phyloP scores from a whole-genome alignment of 768 basidiomycete genomes.

The Asterophora lycoperdoides region DNA sequence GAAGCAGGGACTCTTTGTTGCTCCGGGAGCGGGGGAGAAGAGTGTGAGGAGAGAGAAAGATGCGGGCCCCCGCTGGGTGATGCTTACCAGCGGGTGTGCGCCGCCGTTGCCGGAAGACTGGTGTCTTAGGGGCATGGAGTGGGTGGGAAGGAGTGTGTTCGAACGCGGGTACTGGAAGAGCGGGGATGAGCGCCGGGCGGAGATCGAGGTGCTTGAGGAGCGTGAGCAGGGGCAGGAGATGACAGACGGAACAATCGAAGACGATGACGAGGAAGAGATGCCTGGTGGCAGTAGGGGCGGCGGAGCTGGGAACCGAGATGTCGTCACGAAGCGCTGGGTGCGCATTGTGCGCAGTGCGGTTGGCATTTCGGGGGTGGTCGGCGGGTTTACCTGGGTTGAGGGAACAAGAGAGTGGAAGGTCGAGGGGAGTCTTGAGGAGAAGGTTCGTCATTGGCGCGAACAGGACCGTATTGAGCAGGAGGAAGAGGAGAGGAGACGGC shows the following conservation, averaged over 20 bases:
- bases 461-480: slow-evolving; percentile 64
- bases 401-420: slow-evolving; percentile 60
- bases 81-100: slow-evolving; percentile 65
- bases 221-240: slow-evolving; percentile 47
- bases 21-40: slow-evolving; percentile 6
- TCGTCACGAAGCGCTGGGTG: slow-evolving; percentile 61
- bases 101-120: slow-evolving; percentile 90
- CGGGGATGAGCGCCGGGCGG: slow-evolving; percentile 59
- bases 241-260: slow-evolving; percentile 80
- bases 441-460: slow-evolving; percentile 64
- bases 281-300: slow-evolving; percentile 7
- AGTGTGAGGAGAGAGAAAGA: slow-evolving; percentile 19
- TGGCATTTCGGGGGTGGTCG: slow-evolving; percentile 61
- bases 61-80: slow-evolving; percentile 46
- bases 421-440: slow-evolving; percentile 61
- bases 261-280: slow-evolving; percentile 48
- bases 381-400: slow-evolving; percentile 69
- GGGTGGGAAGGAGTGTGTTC: slow-evolving; percentile 87
- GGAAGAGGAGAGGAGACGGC: slow-evolving; percentile 63
- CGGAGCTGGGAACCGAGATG: slow-evolving; percentile 29
- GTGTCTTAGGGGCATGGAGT: slow-evolving; percentile 94
- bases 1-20: slow-evolving; percentile 29
- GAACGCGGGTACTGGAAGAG: slow-evolving; percentile 93
- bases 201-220: slow-evolving; percentile 76
- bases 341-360: slow-evolving; percentile 69